phyloP scores from a whole-genome alignment of 208 protist genomes.

The Phytomonas francai region DNA sequence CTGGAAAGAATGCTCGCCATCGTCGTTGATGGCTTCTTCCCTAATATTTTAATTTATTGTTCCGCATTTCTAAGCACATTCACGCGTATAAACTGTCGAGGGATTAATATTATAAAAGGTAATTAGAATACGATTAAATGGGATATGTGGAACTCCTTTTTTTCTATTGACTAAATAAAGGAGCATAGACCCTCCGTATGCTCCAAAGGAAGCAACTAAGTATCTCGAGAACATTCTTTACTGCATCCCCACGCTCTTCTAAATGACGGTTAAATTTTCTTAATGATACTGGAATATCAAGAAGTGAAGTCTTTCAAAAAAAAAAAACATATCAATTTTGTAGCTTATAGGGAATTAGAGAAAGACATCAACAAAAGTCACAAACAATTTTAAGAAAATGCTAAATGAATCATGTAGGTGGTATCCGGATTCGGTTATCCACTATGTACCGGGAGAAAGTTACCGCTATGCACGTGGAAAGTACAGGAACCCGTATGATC shows the following conservation, averaged over 20 bases:
- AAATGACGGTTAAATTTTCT: background rate
- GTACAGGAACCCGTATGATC: conserved; percentile 66
- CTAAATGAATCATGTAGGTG: conserved; percentile 51
- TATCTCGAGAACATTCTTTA: conserved; percentile 4
- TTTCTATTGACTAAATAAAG: background rate
- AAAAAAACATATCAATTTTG: conserved; percentile 1
- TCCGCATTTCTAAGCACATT: background rate
- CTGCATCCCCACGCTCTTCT: background rate
- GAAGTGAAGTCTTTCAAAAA: background rate
- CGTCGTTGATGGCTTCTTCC: conserved; percentile 21
- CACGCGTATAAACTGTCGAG: background rate
- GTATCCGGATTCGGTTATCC: conserved; percentile 79
- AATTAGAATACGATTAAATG: background rate
- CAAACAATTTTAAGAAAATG: conserved; percentile 16
- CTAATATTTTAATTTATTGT: conserved; percentile 1
- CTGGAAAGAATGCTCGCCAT: conserved; percentile 81
- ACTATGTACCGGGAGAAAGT: conserved; percentile 41
- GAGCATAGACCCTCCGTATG: background rate
- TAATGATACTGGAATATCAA: background rate
- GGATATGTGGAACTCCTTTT: conserved; percentile 7
- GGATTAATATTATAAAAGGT: conserved; percentile 2
- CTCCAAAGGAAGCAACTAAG: background rate
- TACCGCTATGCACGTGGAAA: conserved; percentile 65
- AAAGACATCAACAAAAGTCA: background rate
- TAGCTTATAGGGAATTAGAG: conserved; percentile 5